Evolutionary conservation across 148 eudicot species (phyloP).

Genomic region (Oxyria digyna): DNA sequence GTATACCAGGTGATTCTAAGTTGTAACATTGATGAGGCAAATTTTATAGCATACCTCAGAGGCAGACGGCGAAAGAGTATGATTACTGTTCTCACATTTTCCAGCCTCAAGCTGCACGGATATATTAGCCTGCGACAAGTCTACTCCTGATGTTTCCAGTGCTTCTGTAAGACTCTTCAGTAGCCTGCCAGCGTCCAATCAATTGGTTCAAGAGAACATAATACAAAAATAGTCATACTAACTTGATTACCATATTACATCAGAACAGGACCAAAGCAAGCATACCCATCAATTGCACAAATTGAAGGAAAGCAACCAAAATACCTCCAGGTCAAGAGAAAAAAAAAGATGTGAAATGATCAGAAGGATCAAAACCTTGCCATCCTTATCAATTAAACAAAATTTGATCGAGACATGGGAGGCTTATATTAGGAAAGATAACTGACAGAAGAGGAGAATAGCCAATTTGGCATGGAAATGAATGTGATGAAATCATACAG

Average conservation of each 20-base stretch:
- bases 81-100: constrained; percentile 27
- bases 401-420: too few relatives aligned
- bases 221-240: too few relatives aligned
- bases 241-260: not conserved
- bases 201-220: not conserved
- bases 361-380: too few relatives aligned
- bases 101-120: constrained; percentile 76
- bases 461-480: too few relatives aligned
- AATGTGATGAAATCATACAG: too few relatives aligned
- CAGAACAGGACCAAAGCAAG: not conserved
- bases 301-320: too few relatives aligned
- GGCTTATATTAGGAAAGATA: too few relatives aligned
- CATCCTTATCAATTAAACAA: too few relatives aligned
- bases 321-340: too few relatives aligned
- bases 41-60: constrained; percentile 21
- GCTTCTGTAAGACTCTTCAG: constrained; percentile 53
- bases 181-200: constrained; percentile 37
- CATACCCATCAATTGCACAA: too few relatives aligned
- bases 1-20: not conserved
- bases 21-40: not conserved
- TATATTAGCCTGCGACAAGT: constrained; percentile 71
- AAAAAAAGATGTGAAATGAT: too few relatives aligned
- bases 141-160: constrained; percentile 80
- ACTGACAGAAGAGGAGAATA: too few relatives aligned
- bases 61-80: constrained; percentile 12